Conservation (phyloP, 2,329 filamentous ascomycete genomes). For the Fusarium mangiferae region DNA sequence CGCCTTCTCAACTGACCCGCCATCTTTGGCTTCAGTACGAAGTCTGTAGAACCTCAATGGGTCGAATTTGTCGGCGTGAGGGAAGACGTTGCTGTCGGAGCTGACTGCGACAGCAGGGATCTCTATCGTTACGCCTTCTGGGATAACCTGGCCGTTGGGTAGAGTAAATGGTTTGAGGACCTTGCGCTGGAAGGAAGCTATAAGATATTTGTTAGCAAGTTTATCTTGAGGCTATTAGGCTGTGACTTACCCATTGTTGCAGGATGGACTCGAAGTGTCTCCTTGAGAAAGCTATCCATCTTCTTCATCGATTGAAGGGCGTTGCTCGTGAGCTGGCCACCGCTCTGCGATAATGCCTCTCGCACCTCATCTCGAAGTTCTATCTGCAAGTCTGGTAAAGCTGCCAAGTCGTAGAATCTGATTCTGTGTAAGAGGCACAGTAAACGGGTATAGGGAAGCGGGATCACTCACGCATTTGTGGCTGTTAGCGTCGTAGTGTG, state of each 20-base stretch:
- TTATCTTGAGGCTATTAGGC: accelerated
- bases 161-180: not conserved
- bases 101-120: not conserved
- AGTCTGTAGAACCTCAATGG: not conserved
- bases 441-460: no score
- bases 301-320: not conserved
- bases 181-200: not conserved
- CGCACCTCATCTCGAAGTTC: not conserved
- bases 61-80: not conserved
- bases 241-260: not conserved
- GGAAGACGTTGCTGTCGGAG: not conserved
- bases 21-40: not conserved
- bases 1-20: not conserved
- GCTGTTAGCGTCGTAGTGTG: not conserved
- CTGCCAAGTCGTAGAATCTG: not conserved
- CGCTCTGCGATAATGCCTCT: not conserved
- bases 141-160: not conserved
- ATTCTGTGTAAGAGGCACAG: not conserved
- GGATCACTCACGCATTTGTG: not conserved
- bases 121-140: not conserved
- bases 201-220: accelerated
- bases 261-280: not conserved
- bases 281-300: slow-evolving; percentile 7
- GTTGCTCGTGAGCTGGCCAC: not conserved
- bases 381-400: not conserved